Base-by-base conservation (phyloP, 2,329 filamentous ascomycete genomes). In the Nigrospora osmanthi region DNA sequence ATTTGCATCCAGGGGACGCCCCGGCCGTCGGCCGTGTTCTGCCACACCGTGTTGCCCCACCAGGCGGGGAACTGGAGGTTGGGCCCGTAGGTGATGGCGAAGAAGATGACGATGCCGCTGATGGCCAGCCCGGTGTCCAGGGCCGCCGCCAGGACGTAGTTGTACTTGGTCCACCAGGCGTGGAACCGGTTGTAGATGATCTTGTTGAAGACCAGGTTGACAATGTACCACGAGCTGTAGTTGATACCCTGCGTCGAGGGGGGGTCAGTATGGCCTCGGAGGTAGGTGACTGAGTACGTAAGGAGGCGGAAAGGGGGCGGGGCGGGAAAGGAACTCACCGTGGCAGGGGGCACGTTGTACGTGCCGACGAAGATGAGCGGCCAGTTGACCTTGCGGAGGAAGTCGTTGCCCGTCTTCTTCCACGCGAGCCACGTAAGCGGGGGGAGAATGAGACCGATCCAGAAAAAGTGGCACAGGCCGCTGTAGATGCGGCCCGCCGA, bases 1-100 rank as follows among this genome's bases (percentile, higher is more conserved):
- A 64, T 58, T 15, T 50, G 31, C 32, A 59, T 14, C 61, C 61
- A 64, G 1, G 61, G 55, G 2, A 55, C 43, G 3, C 61, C 59
- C n/a, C 53, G 49, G 9, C 58, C 54, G 41, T 64, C 61, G 0
- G 60, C 60, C 0, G 61, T 64, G 34, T 64, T 58, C 40, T 62
- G 53, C 61, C 61, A 62, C 45, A 65, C 61, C n/a, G 53, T 58
- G 51, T 75, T 75, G 33, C 72, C 72, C 72, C 72, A 75, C 72
- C 72, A 76, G n/a, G 49, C 36, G 6, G 81, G 60, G 10, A 57
- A 42, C 32, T 50, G 35, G 36, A 53, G 23, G 36, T 52, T 47
- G 11, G 47, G 44, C 9, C 60, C 59, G 47, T 50, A 55, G 30
- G 56, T 54, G n/a, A 58, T 45, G 12, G 48, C 36, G 40, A 58